These are phyloP conservation scores for Mortierella sp. DNA, from an alignment of 371 early-diverging fungal genomes.

Conservation along the genomic window DNA sequence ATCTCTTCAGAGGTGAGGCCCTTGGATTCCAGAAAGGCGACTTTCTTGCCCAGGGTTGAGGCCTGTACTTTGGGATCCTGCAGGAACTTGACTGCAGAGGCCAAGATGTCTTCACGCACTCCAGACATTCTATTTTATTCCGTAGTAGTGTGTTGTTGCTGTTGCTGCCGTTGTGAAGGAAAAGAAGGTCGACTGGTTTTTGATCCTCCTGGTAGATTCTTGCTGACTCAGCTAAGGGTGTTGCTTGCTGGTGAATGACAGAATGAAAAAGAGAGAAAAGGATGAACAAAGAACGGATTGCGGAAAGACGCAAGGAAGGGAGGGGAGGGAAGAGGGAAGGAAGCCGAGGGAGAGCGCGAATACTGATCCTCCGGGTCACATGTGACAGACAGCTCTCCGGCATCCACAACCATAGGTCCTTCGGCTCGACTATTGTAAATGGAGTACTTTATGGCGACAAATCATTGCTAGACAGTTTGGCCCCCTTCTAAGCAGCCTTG, in stretches of 20 bases:
- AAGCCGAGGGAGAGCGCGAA: slow-evolving; percentile 1
- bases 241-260: background rate
- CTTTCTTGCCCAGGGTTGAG: slow-evolving; percentile 87
- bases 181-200: too few relatives aligned
- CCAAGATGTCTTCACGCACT: slow-evolving; percentile 84
- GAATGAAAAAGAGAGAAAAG: background rate
- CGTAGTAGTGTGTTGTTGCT: background rate
- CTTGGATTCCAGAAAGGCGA: slow-evolving; percentile 95
- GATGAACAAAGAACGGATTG: background rate
- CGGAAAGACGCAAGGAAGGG: background rate
- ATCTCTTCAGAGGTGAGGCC: slow-evolving; percentile 94
- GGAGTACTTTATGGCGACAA: too few relatives aligned
- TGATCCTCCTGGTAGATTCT: too few relatives aligned
- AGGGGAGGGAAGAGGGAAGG: background rate
- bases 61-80: slow-evolving; percentile 92
- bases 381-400: slow-evolving; percentile 11
- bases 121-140: slow-evolving; percentile 33
- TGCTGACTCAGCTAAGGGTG: background rate
- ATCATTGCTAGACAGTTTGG: too few relatives aligned
- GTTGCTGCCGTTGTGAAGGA: too few relatives aligned
- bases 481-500: slow-evolving; percentile 54
- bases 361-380: background rate
- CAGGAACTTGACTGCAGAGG: slow-evolving; percentile 91
- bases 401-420: slow-evolving; percentile 5
- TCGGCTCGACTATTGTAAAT: background rate